A percentile compares a stretch with the other conserved stretches of the same genome.
phyloP scores from a whole-genome alignment of 768 basidiomycete genomes.

The Agaricus sinodeliciosus region DNA sequence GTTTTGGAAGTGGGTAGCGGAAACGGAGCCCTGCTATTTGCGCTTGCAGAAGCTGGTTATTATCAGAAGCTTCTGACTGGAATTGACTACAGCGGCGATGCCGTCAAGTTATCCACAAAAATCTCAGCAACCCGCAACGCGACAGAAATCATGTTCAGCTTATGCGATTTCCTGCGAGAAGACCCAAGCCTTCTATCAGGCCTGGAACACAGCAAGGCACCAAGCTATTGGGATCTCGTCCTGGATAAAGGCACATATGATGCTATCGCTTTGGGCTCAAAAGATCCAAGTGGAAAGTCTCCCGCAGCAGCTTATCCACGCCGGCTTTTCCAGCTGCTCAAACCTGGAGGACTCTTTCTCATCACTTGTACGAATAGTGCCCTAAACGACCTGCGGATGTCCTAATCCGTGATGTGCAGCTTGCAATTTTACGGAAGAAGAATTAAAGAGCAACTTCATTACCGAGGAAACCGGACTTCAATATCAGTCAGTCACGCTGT shows the following conservation, averaged over 20 bases:
- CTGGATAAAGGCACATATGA: constrained; percentile 90
- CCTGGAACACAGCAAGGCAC: constrained; percentile 14
- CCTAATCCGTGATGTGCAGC: constrained; percentile 29
- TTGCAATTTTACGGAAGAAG: constrained; percentile 82
- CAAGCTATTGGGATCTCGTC: constrained; percentile 60
- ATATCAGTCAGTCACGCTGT: constrained; percentile 51
- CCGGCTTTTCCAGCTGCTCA: constrained; percentile 49
- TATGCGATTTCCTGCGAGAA: constrained; percentile 60
- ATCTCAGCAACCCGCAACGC: constrained; percentile 44
- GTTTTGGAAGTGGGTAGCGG: constrained; percentile 78
- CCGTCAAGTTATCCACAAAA: constrained; percentile 53
- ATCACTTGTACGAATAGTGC: constrained; percentile 61
- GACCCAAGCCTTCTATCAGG: constrained; percentile 32
- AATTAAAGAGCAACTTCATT: constrained; percentile 51
- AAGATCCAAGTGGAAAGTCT: constrained; percentile 43
- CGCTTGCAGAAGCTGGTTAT: constrained; percentile 65
- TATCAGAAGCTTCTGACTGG: constrained; percentile 44
- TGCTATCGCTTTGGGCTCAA: constrained; percentile 68
- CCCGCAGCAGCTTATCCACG: constrained; percentile 56
- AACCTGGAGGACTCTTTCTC: constrained; percentile 63
- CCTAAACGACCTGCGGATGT: too few relatives aligned
- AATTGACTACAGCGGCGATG: constrained; percentile 73
- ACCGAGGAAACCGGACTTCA: constrained; percentile 39
- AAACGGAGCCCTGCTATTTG: constrained; percentile 72
- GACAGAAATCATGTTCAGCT: constrained; percentile 43